These are phyloP conservation scores for Paramecium sexaurelia DNA, from an alignment of 73 alveolate genomes.

Conservation along the genomic window DNA sequence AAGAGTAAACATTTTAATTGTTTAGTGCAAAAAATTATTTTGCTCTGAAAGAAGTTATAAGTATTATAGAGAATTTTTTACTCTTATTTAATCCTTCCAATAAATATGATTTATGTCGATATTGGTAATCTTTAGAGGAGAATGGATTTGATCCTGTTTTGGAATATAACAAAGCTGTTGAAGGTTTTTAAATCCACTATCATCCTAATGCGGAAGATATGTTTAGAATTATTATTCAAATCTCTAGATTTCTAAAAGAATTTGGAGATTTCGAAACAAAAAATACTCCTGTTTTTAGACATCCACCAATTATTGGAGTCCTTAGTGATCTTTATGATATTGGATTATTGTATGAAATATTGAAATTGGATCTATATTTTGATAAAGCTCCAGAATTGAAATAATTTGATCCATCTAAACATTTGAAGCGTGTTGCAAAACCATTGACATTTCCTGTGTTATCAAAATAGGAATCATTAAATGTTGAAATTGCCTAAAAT, in stretches of 20 bases:
- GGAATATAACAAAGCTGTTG: slow-evolving; percentile 78
- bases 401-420: neutral
- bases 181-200: slow-evolving; percentile 75
- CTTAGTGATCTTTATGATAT: slow-evolving; percentile 69
- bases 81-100: slow-evolving; percentile 69
- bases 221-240: slow-evolving; percentile 74
- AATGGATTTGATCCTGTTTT: slow-evolving; percentile 80
- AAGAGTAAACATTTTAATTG: slow-evolving; percentile 56
- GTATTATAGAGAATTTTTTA: slow-evolving; percentile 53
- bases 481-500: slow-evolving; percentile 55
- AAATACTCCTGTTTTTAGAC: slow-evolving; percentile 77
- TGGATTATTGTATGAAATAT: slow-evolving; percentile 71
- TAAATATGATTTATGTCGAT: slow-evolving; percentile 74
- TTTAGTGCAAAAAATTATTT: slow-evolving; percentile 42
- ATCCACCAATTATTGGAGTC: slow-evolving; percentile 77
- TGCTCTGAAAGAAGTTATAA: slow-evolving; percentile 48
- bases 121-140: slow-evolving; percentile 74
- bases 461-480: slow-evolving; percentile 31
- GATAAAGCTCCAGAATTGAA: slow-evolving; percentile 62
- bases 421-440: slow-evolving; percentile 54
- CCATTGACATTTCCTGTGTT: neutral
- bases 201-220: slow-evolving; percentile 74
- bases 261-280: slow-evolving; percentile 77
- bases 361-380: slow-evolving; percentile 62
- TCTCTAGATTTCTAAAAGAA: slow-evolving; percentile 78